These are phyloP conservation scores for Colletotrichum tropicicola DNA, from an alignment of 2,329 filamentous ascomycete species.

Conservation along the genomic window DNA sequence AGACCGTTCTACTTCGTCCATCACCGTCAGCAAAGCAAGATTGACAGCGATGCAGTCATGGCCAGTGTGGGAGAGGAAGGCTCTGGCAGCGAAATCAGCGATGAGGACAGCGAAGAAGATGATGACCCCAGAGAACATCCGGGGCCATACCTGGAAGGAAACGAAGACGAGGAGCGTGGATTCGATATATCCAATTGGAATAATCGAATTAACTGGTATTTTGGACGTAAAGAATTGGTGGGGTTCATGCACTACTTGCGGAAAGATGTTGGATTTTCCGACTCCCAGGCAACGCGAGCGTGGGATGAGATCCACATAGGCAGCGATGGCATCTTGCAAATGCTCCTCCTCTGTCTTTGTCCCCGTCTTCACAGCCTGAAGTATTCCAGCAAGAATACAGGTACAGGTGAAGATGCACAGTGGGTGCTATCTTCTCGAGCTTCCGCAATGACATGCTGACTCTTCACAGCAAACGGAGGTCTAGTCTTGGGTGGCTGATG, in stretches of 20 bases:
- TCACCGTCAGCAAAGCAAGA: background rate
- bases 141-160: background rate
- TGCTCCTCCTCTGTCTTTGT: background rate
- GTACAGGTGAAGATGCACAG: background rate
- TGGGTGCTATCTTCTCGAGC: background rate
- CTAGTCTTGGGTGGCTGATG: background rate
- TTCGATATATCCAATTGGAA: background rate
- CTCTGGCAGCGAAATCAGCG: too few relatives aligned
- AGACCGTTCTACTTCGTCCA: background rate
- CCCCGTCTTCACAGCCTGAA: background rate
- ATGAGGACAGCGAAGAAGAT: too few relatives aligned
- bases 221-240: background rate
- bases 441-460: background rate
- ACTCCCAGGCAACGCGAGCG: background rate
- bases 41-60: background rate
- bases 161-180: background rate
- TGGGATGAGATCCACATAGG: background rate
- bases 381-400: too few relatives aligned
- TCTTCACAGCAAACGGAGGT: background rate
- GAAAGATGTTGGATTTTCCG: too few relatives aligned
- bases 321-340: background rate
- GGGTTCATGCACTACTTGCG: too few relatives aligned
- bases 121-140: background rate
- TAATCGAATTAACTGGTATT: background rate
- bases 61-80: too few relatives aligned